Base-by-base conservation (phyloP, 768 basidiomycete species). In the Leccinum pellstonianum region DNA sequence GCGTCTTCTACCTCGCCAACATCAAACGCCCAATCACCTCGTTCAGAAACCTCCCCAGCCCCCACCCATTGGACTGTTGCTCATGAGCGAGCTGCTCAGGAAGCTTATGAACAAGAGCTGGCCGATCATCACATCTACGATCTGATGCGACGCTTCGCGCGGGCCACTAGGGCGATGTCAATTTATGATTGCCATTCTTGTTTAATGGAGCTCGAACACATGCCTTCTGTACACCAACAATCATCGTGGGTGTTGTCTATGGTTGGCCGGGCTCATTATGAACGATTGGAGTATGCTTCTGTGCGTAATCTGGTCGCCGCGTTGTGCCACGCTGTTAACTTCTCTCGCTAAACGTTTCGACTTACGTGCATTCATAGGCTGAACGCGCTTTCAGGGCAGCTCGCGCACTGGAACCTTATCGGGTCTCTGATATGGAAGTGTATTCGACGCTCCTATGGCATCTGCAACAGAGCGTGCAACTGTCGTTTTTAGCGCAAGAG, bases 391-490 rank as follows among this genome's bases (percentile, higher is more conserved):
- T 95, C 79, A 83, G 84, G 64, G 83, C 86, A 17, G 85, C 93
- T 54, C 84, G 95, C 47, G 78, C 78, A n/a, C 77, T 91, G 61
- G 90, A 98, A 63, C 95, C 95, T n/a, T 90, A 93, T 79, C 86
- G 92, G 23, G 73, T 95, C 59, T 84, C 85, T 79, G 91, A 94
- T 73, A 95, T 97, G 92, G 95, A 98, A 75, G 85, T 95, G 46
- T 97, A 93, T 76, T 97, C 95, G 50, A 97, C 97, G 27, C 82
- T 96, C 37, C 79, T 98, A 49, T 99, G 96, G 96, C 96, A 98
- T 75, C 78, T 97, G 52, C 89, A 91, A 70, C 83, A 86, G 64
- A 85, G 84, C 63, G 86, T 94, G 55, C 84, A 90, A 64, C 81
- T 99, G 59, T 95, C 96, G 4, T 93, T 89, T 77, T 81, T 99